Conservation (phyloP, 768 basidiomycete species). For the Tylopilus sp. region DNA sequence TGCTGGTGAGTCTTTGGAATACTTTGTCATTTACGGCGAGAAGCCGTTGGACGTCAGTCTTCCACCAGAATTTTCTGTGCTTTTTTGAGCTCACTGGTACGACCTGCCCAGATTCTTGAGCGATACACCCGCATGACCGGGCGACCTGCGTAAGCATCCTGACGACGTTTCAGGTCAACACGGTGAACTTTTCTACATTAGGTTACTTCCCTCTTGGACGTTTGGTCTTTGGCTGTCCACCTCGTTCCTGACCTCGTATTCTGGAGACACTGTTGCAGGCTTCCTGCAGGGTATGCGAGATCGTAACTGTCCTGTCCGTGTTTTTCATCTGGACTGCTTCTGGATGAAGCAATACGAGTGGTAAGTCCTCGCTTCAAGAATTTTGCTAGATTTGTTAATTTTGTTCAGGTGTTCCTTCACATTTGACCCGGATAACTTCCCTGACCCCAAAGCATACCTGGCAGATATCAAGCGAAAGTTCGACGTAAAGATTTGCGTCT, state of each 20-base stretch:
- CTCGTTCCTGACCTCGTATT: constrained; percentile 71
- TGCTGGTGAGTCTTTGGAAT: constrained; percentile 61
- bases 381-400: constrained; percentile 1
- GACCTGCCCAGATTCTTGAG: constrained; percentile 12
- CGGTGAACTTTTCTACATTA: constrained; percentile 25
- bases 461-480: constrained; percentile 57
- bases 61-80: not conserved
- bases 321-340: constrained; percentile 77
- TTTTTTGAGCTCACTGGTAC: constrained; percentile 3
- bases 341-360: constrained; percentile 75
- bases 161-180: not conserved
- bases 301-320: constrained; percentile 58
- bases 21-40: constrained; percentile 68
- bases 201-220: constrained; percentile 67
- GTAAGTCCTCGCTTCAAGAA: constrained; percentile 29
- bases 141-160: constrained; percentile 13
- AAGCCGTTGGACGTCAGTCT: constrained; percentile 51
- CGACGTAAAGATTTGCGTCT: constrained; percentile 69
- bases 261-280: constrained; percentile 61
- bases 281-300: constrained; percentile 72
- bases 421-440: constrained; percentile 74
- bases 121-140: constrained; percentile 22
- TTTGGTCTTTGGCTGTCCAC: constrained; percentile 79
- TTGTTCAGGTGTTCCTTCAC: constrained; percentile 65
- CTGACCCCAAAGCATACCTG: constrained; percentile 63